phyloP scores from a whole-genome alignment of 2,329 filamentous ascomycete species.

The Colletotrichum agaves region DNA sequence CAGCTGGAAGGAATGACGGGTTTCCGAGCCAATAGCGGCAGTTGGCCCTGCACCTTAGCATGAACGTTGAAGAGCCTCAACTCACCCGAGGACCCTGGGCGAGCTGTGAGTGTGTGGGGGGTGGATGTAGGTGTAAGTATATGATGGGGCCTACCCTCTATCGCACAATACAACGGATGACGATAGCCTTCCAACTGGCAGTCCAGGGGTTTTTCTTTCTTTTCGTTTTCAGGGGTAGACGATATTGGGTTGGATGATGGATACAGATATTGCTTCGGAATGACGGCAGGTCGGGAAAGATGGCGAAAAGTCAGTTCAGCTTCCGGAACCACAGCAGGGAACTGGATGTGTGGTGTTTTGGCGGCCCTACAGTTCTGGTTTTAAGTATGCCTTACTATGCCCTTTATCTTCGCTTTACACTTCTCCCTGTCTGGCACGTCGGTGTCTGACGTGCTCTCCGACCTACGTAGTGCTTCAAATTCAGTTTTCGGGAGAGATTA shows the following conservation, averaged over 20 bases:
- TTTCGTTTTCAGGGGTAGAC: neutral
- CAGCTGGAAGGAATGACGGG: slow-evolving; percentile 15
- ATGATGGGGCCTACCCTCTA: neutral
- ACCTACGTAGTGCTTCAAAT: neutral
- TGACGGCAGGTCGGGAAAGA: slow-evolving; percentile 4
- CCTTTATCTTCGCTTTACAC: neutral
- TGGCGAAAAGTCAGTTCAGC: neutral
- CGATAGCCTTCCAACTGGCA: slow-evolving; percentile 2
- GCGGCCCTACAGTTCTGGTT: neutral
- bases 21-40: slow-evolving; percentile 11
- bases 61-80: slow-evolving; percentile 31
- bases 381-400: neutral
- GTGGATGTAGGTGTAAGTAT: too few relatives aligned
- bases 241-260: slow-evolving; percentile 1
- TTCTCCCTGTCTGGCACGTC: neutral
- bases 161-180: neutral
- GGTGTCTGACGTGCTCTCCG: slow-evolving; percentile 9
- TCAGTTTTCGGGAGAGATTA: neutral
- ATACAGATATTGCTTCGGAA: neutral
- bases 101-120: neutral
- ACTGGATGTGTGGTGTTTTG: neutral
- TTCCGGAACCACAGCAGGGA: neutral
- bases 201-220: neutral
- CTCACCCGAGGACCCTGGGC: neutral
- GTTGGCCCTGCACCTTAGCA: neutral